These are phyloP conservation scores for Didymella arachidicola DNA, from an alignment of 2,329 filamentous ascomycete species.

Conservation along the genomic window DNA sequence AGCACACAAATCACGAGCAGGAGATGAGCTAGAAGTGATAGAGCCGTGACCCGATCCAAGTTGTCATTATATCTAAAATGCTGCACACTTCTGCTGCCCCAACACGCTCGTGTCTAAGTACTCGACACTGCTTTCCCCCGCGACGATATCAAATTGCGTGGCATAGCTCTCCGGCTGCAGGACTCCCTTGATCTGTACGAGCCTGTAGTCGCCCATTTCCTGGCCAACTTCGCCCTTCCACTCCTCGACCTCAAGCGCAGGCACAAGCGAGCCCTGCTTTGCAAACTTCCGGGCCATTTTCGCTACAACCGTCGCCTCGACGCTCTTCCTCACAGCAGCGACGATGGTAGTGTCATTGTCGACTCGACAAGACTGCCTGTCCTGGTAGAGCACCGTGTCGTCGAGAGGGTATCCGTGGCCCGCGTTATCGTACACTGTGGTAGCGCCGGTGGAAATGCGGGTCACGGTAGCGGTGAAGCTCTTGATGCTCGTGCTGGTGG, in stretches of 20 bases:
- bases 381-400: conserved; percentile 12
- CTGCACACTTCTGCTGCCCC: neutral
- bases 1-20: no score
- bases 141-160: conserved; percentile 15
- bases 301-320: conserved; percentile 2
- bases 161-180: conserved; percentile 5
- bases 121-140: conserved; percentile 6
- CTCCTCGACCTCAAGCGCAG: conserved; percentile 8
- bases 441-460: conserved; percentile 9
- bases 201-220: neutral
- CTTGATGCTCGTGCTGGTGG: conserved; percentile 7
- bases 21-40: no score
- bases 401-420: conserved; percentile 11
- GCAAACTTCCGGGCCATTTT: conserved; percentile 9
- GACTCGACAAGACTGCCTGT: conserved; percentile 12
- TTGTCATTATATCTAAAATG: neutral
- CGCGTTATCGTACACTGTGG: conserved; percentile 11
- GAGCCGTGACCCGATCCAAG: no score
- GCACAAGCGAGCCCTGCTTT: conserved; percentile 12
- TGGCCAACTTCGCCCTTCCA: conserved; percentile 10
- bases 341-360: conserved; percentile 5
- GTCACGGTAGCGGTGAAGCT: conserved; percentile 12
- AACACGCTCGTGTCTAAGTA: neutral
- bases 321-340: conserved; percentile 13
- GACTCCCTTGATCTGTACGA: conserved; percentile 7